A percentile compares a stretch with the other conserved stretches of the same genome.
Evolutionary conservation across 1,139 yeast genomes (phyloP).

Genomic region (Waltiozyma sp.): DNA sequence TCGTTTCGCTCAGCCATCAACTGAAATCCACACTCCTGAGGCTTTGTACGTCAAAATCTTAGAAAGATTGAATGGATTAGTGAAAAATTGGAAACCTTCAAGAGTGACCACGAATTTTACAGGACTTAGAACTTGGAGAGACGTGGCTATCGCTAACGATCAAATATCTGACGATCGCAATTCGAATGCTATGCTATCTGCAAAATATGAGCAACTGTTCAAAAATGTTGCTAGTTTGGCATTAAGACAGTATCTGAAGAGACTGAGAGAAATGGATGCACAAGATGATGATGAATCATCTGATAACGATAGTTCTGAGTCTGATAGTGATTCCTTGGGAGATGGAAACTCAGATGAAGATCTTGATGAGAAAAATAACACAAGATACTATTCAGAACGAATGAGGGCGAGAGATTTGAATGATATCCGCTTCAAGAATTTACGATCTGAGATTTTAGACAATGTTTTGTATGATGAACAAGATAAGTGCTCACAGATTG

Average conservation of each 20-base stretch:
- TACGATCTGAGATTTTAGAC: neutral
- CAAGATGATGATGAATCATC: neutral
- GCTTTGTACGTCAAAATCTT: neutral
- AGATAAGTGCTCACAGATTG: neutral
- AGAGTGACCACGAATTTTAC: neutral
- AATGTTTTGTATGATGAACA: neutral
- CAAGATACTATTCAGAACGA: neutral
- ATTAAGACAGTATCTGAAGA: neutral
- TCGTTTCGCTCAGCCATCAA: neutral
- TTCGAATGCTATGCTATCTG: neutral
- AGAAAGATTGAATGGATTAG: neutral
- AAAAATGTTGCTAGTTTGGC: neutral
- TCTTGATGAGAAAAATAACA: no score
- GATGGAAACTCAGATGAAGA: neutral
- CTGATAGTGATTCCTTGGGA: neutral
- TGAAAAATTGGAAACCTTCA: neutral
- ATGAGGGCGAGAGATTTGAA: neutral
- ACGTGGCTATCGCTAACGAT: neutral
- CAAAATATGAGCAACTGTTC: neutral
- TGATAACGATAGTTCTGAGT: neutral
- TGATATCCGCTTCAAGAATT: neutral
- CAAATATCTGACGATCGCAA: neutral
- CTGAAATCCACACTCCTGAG: neutral
- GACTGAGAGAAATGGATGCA: neutral
- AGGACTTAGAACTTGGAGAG: neutral